Percentiles rank a stretch among this genome's conserved stretches.
phyloP scores from a whole-genome alignment of 1,139 yeast genomes.

The Candida pseudoviswanathii region DNA sequence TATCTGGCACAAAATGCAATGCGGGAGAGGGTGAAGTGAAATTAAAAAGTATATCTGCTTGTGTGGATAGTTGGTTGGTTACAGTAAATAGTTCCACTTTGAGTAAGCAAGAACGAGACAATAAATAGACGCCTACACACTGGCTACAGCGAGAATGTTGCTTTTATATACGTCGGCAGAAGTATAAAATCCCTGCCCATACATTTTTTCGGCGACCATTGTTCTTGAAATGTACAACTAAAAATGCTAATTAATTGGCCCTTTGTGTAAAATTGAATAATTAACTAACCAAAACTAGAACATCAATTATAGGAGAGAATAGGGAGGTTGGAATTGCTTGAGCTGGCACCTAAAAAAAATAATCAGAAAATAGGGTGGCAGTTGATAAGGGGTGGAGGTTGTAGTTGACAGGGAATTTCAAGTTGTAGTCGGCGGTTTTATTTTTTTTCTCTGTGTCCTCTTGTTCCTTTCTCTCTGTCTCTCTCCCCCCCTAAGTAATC shows the following conservation, averaged over 20 bases:
- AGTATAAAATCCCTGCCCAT: not conserved
- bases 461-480: no score
- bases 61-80: not conserved
- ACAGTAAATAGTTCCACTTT: not conserved
- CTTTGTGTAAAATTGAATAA: not conserved
- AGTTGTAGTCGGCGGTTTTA: not conserved
- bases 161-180: not conserved
- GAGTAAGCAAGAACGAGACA: not conserved
- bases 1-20: not conserved
- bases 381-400: no score
- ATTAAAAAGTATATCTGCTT: not conserved
- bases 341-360: no score
- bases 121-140: no score
- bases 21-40: not conserved
- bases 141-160: no score
- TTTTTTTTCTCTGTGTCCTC: no score
- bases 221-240: not conserved
- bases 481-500: no score
- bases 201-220: constrained; percentile 1
- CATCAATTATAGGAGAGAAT: not conserved
- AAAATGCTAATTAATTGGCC: not conserved
- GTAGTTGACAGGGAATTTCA: not conserved
- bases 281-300: not conserved
- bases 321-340: no score
- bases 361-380: no score